phyloP scores from a whole-genome alignment of 192 early-diverging fungal genomes.

The Rhizophagus sp. region DNA sequence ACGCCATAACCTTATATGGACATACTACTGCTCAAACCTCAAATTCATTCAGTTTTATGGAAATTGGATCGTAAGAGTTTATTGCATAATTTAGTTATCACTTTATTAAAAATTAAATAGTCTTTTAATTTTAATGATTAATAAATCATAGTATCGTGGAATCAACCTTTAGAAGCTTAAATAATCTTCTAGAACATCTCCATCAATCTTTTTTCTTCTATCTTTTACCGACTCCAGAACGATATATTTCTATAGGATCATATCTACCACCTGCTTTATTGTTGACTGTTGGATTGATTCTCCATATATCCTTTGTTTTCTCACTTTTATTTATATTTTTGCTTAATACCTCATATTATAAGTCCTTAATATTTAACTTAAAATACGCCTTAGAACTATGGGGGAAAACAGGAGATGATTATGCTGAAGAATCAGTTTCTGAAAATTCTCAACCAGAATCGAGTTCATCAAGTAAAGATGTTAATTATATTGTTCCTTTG shows the following conservation, averaged over 20 bases:
- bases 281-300: conserved; percentile 69
- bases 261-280: conserved; percentile 87
- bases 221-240: conserved; percentile 73
- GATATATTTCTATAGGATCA: conserved; percentile 85
- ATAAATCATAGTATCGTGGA: conserved; percentile 65
- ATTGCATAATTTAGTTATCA: conserved; percentile 10
- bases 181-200: conserved; percentile 90
- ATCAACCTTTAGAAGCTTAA: conserved; percentile 79
- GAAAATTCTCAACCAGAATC: conserved; percentile 1
- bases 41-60: conserved; percentile 44
- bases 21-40: conserved; percentile 40
- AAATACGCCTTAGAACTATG: conserved; percentile 30
- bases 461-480: neutral
- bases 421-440: neutral
- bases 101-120: neutral
- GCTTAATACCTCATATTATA: conserved; percentile 43
- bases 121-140: neutral
- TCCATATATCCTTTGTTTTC: conserved; percentile 60
- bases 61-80: conserved; percentile 52
- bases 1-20: conserved; percentile 69
- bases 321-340: conserved; percentile 32
- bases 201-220: conserved; percentile 99
- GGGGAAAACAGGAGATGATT: conserved; percentile 17
- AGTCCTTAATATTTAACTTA: conserved; percentile 38
- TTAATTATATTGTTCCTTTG: neutral